Percentiles rank a stretch among this genome's conserved stretches.
Conservation (phyloP, 2,329 filamentous ascomycete species). For the Drechslera avenae region DNA sequence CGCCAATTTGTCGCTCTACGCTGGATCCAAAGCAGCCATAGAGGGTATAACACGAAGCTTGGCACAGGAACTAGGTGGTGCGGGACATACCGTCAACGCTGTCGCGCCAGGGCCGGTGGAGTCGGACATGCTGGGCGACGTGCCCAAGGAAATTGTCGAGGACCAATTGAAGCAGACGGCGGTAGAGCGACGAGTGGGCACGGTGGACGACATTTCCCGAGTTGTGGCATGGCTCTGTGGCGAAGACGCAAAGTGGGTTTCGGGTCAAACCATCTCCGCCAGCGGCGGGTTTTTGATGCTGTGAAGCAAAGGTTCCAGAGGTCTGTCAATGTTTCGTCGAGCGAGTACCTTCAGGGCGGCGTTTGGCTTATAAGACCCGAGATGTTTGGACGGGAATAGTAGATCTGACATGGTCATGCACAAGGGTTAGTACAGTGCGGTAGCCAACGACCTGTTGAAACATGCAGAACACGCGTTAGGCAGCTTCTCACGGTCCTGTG, state of each 20-base stretch:
- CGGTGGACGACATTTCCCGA: slow-evolving; percentile 59
- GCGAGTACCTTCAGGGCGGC: slow-evolving; percentile 9
- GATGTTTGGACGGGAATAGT: slow-evolving; percentile 34
- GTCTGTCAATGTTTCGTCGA: slow-evolving; percentile 16
- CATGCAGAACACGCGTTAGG: not conserved
- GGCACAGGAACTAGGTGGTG: slow-evolving; percentile 62
- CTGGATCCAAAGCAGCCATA: slow-evolving; percentile 63
- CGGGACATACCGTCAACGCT: slow-evolving; percentile 65
- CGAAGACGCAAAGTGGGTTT: slow-evolving; percentile 50
- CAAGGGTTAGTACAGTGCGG: not conserved
- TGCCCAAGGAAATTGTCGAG: slow-evolving; percentile 56
- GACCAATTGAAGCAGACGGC: slow-evolving; percentile 59
- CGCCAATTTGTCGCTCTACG: slow-evolving; percentile 57
- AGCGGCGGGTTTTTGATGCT: slow-evolving; percentile 55
- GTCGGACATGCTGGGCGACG: slow-evolving; percentile 62
- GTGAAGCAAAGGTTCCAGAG: slow-evolving; percentile 10
- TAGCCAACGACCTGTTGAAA: slow-evolving; percentile 5
- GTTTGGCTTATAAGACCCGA: slow-evolving; percentile 35
- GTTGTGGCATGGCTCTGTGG: slow-evolving; percentile 62
- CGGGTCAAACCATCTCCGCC: slow-evolving; percentile 62
- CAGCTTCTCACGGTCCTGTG: no score
- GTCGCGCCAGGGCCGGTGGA: slow-evolving; percentile 65
- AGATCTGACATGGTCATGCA: slow-evolving; percentile 5
- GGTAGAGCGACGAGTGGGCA: slow-evolving; percentile 58
- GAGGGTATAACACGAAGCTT: slow-evolving; percentile 65